Conservation (phyloP, 2,329 filamentous ascomycete species). For the Colletotrichum cuscutae region DNA sequence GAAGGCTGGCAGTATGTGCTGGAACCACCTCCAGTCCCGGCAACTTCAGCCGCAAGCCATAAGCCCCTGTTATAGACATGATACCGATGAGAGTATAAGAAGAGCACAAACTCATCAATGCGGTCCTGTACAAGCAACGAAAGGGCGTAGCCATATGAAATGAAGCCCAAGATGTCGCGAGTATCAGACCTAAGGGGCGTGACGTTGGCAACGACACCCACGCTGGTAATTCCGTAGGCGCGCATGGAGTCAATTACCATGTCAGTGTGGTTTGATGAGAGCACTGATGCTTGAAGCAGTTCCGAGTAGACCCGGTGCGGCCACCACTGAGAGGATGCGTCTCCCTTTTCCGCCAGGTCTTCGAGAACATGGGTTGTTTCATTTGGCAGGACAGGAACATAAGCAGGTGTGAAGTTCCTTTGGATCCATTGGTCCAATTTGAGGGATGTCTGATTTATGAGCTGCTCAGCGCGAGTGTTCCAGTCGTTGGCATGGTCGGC, state of each 20-base stretch:
- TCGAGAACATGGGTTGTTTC: conserved; percentile 9
- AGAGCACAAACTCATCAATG: conserved; percentile 10
- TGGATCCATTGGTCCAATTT: neutral
- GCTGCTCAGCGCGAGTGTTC: conserved; percentile 3
- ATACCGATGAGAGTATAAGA: conserved; percentile 6
- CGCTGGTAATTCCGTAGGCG: conserved; percentile 2
- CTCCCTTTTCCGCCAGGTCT: neutral
- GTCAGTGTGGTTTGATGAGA: conserved; percentile 6
- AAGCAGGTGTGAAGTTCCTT: neutral
- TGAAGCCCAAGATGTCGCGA: conserved; percentile 15
- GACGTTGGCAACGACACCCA: conserved; percentile 10
- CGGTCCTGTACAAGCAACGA: neutral
- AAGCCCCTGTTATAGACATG: conserved; percentile 2
- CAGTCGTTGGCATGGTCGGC: neutral
- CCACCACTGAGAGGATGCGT: conserved; percentile 10
- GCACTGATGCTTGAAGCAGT: conserved; percentile 6
- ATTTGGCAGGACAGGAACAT: conserved; percentile 13
- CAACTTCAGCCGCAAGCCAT: neutral
- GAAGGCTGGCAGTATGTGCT: conserved; percentile 20
- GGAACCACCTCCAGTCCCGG: conserved; percentile 14
- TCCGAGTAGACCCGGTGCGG: conserved; percentile 4
- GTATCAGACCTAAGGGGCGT: conserved; percentile 4
- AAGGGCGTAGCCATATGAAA: conserved; percentile 9
- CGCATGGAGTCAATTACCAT: conserved; percentile 3
- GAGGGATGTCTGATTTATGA: neutral